These are phyloP conservation scores for Oehlia diaphana DNA, from an alignment of 192 early-diverging fungal genomes.

Conservation along the genomic window DNA sequence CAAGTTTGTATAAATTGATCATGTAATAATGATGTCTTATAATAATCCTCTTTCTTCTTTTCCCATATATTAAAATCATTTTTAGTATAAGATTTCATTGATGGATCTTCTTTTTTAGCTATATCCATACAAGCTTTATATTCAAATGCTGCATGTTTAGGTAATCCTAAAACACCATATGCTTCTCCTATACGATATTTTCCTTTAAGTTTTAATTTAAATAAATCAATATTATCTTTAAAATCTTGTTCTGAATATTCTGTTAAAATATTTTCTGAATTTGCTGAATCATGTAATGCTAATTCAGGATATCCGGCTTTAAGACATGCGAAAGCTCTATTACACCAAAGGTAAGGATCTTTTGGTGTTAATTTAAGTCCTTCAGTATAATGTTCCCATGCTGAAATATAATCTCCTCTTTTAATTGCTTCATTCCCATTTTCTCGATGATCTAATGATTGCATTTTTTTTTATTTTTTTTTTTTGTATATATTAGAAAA, in stretches of 20 bases:
- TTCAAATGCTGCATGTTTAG: not conserved
- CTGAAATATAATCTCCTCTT: not conserved
- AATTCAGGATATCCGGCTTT: constrained; percentile 7
- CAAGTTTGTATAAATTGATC: not conserved
- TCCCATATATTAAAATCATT: not conserved
- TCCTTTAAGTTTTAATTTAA: not conserved
- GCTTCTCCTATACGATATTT: not conserved
- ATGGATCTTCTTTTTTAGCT: not conserved
- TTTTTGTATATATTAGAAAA: not conserved
- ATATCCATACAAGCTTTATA: not conserved
- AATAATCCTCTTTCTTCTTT: not conserved
- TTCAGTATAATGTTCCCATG: constrained; percentile 12
- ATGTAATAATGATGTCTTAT: not conserved
- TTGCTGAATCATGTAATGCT: not conserved
- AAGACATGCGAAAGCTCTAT: not conserved
- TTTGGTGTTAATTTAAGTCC: constrained; percentile 5
- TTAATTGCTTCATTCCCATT: not conserved
- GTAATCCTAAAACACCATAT: not conserved
- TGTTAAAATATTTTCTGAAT: not conserved
- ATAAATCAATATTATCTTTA: not conserved
- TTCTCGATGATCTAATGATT: not conserved
- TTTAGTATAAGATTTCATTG: not conserved
- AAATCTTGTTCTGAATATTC: not conserved
- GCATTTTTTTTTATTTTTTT: not conserved
- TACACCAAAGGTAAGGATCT: constrained; percentile 11